A percentile compares a stretch with the other conserved stretches of the same genome.
phyloP scores from a whole-genome alignment of 768 basidiomycete genomes.

The Tephrocybe rancida region DNA sequence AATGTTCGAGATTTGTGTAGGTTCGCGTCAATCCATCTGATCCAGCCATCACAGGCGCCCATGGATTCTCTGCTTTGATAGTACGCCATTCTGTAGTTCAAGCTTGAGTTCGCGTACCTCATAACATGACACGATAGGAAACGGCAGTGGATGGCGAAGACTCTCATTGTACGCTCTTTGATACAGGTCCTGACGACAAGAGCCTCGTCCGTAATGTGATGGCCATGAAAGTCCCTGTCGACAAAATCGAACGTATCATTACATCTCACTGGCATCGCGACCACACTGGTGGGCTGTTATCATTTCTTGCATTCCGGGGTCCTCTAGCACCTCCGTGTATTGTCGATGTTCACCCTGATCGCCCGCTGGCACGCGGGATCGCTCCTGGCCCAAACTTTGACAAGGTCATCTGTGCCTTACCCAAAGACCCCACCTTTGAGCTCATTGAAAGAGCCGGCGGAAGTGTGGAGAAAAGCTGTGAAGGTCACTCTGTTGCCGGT shows the following conservation, averaged over 20 bases:
- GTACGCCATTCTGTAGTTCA: slow-evolving; percentile 38
- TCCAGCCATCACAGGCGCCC: slow-evolving; percentile 50
- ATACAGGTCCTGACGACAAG: slow-evolving; percentile 79
- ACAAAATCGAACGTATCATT: slow-evolving; percentile 61
- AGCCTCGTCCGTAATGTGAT: slow-evolving; percentile 74
- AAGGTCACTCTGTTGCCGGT: slow-evolving; percentile 68
- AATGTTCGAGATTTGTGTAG: neutral
- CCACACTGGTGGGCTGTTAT: slow-evolving; percentile 73
- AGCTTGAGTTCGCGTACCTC: neutral
- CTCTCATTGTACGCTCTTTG: slow-evolving; percentile 68
- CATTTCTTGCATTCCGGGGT: slow-evolving; percentile 55
- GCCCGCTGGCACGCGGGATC: slow-evolving; percentile 75
- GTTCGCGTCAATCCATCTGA: neutral
- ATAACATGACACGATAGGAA: slow-evolving; percentile 40
- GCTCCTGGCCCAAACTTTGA: slow-evolving; percentile 62
- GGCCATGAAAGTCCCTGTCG: slow-evolving; percentile 57
- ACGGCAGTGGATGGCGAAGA: slow-evolving; percentile 49
- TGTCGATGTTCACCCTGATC: slow-evolving; percentile 78
- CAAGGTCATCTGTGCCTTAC: slow-evolving; percentile 59
- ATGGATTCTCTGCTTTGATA: slow-evolving; percentile 83
- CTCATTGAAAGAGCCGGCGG: slow-evolving; percentile 61
- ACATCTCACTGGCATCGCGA: slow-evolving; percentile 84
- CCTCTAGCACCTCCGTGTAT: slow-evolving; percentile 34
- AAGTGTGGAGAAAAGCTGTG: slow-evolving; percentile 51
- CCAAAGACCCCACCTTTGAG: slow-evolving; percentile 73